Conservation (phyloP, 176 grass and related monocot genomes). For the Alopecurus myosuroides region DNA sequence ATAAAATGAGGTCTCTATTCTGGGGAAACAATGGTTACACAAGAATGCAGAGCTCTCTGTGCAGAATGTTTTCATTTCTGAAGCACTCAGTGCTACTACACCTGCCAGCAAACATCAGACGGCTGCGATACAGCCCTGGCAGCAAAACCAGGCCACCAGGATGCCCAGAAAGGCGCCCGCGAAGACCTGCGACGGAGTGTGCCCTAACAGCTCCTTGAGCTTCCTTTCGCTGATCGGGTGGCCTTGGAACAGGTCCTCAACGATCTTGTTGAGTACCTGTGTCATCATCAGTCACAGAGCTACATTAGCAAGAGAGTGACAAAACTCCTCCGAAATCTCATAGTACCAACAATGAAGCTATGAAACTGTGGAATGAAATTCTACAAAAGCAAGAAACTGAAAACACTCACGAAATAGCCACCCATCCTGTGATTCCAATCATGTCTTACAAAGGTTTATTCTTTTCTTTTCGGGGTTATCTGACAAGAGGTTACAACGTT, state of each 20-base stretch:
- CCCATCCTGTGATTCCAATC: background rate
- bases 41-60: background rate
- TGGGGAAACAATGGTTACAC: constrained; percentile 6
- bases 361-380: background rate
- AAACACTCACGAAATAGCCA: background rate
- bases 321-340: background rate
- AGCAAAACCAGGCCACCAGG: constrained; percentile 79
- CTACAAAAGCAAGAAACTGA: background rate
- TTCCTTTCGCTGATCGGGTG: constrained; percentile 97
- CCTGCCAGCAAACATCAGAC: constrained; percentile 26
- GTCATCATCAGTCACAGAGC: background rate
- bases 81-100: too few species aligned
- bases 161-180: constrained; percentile 80
- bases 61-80: constrained; percentile 10
- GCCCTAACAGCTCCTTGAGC: constrained; percentile 86
- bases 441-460: too few species aligned
- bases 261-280: constrained; percentile 97
- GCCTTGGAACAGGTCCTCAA: constrained; percentile 95
- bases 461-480: too few species aligned
- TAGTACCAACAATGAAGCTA: background rate
- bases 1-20: background rate
- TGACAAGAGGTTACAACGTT: too few species aligned
- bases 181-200: constrained; percentile 92
- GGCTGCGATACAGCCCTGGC: constrained; percentile 67
- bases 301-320: background rate